Conservation (phyloP, 305 asterid species). For the Plantago coronopus region DNA sequence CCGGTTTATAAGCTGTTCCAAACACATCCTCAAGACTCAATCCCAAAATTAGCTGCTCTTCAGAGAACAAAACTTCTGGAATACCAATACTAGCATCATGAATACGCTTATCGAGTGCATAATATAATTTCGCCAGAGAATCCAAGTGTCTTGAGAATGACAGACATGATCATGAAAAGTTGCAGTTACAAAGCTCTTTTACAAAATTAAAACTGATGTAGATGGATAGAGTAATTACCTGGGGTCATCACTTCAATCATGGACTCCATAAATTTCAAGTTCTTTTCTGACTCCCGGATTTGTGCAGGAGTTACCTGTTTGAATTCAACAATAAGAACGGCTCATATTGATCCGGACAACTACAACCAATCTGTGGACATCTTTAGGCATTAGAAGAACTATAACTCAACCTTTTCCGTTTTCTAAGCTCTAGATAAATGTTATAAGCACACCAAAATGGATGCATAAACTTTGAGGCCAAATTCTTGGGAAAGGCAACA, state of each 20-base stretch:
- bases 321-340: conserved; percentile 23
- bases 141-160: neutral
- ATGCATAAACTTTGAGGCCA: neutral
- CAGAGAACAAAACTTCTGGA: neutral
- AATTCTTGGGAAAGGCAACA: too few species aligned
- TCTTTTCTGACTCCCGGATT: conserved; percentile 95
- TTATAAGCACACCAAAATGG: too few species aligned
- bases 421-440: neutral
- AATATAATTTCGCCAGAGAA: conserved; percentile 3
- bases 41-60: neutral
- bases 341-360: conserved; percentile 16
- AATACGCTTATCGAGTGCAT: conserved; percentile 17
- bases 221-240: conserved; percentile 38
- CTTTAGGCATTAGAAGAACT: conserved; percentile 16
- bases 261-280: conserved; percentile 73
- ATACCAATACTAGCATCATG: conserved; percentile 13
- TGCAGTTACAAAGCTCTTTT: conserved; percentile 6
- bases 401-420: conserved; percentile 10
- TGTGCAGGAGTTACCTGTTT: conserved; percentile 92
- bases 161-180: conserved; percentile 1
- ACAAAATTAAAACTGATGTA: neutral
- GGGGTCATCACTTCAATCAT: conserved; percentile 97
- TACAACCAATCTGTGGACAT: conserved; percentile 12
- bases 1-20: too few species aligned
- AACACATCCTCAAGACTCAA: too few species aligned